Percentiles rank a stretch among this genome's conserved stretches.
These are phyloP conservation scores for Rutstroemia sp. DNA, from an alignment of 2,329 filamentous ascomycete genomes.

Conservation along the genomic window DNA sequence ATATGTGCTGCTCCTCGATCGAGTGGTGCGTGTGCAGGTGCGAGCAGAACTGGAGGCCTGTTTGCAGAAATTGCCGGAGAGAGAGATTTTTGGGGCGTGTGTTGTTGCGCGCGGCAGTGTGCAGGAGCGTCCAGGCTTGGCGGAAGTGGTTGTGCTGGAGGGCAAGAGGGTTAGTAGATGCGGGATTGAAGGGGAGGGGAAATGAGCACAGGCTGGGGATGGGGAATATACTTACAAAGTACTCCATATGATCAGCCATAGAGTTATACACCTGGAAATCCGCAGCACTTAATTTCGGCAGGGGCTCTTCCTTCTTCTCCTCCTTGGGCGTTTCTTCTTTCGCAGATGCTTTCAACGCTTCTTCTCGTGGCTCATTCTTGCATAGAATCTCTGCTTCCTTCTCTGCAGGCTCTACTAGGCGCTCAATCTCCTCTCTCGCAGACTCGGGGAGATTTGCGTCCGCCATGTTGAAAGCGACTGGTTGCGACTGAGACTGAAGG, in stretches of 20 bases:
- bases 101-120: constrained; percentile 52
- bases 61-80: constrained; percentile 59
- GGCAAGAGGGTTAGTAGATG: neutral
- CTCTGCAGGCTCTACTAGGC: constrained; percentile 53
- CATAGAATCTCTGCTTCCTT: constrained; percentile 27
- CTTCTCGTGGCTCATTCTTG: constrained; percentile 39
- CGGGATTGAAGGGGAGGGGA: neutral
- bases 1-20: constrained; percentile 78
- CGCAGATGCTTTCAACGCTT: constrained; percentile 36
- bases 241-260: constrained; percentile 57
- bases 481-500: too few relatives aligned
- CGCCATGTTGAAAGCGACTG: neutral
- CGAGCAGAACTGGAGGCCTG: constrained; percentile 61
- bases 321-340: constrained; percentile 10
- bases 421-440: constrained; percentile 33
- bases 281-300: constrained; percentile 47
- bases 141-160: constrained; percentile 70
- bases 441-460: neutral
- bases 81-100: constrained; percentile 57
- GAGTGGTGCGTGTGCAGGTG: constrained; percentile 70
- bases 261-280: constrained; percentile 55
- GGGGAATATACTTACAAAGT: constrained; percentile 40
- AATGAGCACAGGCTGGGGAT: neutral
- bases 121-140: constrained; percentile 62
- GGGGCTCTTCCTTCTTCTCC: constrained; percentile 16